A percentile compares a stretch with the other conserved stretches of the same genome.
phyloP scores from a whole-genome alignment of 176 grass and related monocot genomes.

The Rhipidocladum racemiflorum region DNA sequence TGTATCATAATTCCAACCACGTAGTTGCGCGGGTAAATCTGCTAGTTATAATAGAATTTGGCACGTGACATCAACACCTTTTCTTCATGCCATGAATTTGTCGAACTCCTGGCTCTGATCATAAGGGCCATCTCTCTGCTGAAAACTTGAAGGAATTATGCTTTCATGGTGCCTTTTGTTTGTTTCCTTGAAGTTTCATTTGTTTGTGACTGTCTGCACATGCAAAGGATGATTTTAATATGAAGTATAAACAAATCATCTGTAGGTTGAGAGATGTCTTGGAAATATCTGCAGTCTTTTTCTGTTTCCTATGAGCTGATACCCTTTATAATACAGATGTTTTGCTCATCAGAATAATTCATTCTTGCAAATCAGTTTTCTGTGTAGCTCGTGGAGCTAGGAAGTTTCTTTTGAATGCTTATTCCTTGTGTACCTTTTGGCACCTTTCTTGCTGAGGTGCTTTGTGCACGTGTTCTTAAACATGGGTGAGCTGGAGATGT shows the following conservation, averaged over 20 bases:
- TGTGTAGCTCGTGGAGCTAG: slow-evolving; percentile 8
- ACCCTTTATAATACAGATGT: not conserved
- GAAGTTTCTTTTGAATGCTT: not conserved
- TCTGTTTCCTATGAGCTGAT: not conserved
- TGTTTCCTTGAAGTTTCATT: not conserved
- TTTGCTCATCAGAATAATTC: slow-evolving; percentile 11
- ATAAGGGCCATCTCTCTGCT: not conserved
- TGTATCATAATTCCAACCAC: too few species aligned
- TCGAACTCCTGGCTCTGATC: slow-evolving; percentile 1
- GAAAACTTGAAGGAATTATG: not conserved
- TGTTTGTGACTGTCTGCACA: not conserved
- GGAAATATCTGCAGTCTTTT: slow-evolving; percentile 8
- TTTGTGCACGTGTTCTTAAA: not conserved
- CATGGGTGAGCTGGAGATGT: not conserved
- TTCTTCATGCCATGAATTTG: not conserved
- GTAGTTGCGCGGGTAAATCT: too few species aligned
- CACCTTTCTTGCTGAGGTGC: not conserved
- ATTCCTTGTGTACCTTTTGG: not conserved
- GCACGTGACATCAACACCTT: not conserved
- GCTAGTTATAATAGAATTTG: not conserved
- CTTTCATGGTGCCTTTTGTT: not conserved
- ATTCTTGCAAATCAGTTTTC: not conserved
- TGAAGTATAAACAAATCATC: not conserved
- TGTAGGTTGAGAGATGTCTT: not conserved
- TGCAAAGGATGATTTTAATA: slow-evolving; percentile 11